Base-by-base conservation (phyloP, 225 moss, liverwort and hornwort species). In the Anthoceros angustus region DNA sequence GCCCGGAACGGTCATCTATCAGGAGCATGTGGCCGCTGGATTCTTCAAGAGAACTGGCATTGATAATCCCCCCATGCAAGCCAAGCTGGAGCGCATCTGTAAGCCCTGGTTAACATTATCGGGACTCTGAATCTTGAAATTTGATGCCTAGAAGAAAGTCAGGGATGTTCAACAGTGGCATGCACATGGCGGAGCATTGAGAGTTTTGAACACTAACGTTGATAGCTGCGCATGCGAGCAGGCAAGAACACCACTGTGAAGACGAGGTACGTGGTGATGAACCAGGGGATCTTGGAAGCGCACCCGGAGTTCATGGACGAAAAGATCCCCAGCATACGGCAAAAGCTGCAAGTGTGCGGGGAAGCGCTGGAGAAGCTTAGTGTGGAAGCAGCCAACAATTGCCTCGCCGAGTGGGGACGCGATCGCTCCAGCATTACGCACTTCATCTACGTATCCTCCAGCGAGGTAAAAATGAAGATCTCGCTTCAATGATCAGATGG, bases 31-130 rank as follows among this genome's bases (percentile, higher is more conserved):
- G 61, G 95, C 88, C 4, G 95, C 88, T 68, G 73, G 69, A 61
- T 89, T 66, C 73, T 49, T 98, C 41, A 62, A 77, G 63, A 75
- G 91, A 46, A 73, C 86, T 48, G 72, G 84, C 39, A 79, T 86
- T 6, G 74, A 86, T 0, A 86, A 98, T 65, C 88, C 88, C 14
- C 26, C 72, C 24, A 0, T 98, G 64, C 83, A 86, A 14, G 88
- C 92, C 70, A 98, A 98, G 75, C 85, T 98, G 32, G 80, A 87
- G 64, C 86, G 91, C 15, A 88, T 98, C 38, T 88, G 95, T 98
- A 67, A 80, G 72, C 43, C 42, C 45, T 18, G 40, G 4, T 11
- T n/a, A 41, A 20, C 9, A 18, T 42, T 42, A 20, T 16, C n/a
- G 10, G 41, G 32, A 32, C 32, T 1, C 15, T 67, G 43, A 63